Conservation (phyloP, 148 eudicot species). For the Cornus controversa region DNA sequence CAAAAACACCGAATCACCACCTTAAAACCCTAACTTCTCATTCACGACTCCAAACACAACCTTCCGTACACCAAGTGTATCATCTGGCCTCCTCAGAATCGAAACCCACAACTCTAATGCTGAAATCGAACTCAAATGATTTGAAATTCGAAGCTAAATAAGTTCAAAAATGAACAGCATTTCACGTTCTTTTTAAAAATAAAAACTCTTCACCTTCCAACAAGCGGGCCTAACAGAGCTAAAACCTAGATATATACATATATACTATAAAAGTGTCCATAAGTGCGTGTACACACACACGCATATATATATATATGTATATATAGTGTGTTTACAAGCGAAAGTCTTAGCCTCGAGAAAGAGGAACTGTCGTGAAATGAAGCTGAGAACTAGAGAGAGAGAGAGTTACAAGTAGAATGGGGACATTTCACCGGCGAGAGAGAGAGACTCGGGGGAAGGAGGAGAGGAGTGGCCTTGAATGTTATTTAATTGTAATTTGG, state of each 20-base stretch:
- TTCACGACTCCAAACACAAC: slow-evolving; percentile 17
- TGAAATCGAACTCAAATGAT: slow-evolving; percentile 22
- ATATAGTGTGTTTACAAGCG: background rate
- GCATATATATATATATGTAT: background rate
- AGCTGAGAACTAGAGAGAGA: background rate
- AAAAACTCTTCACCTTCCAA: background rate
- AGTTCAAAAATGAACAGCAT: background rate
- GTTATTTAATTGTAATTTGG: background rate
- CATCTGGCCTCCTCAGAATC: slow-evolving; percentile 10
- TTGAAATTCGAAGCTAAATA: slow-evolving; percentile 14
- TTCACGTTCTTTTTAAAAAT: background rate
- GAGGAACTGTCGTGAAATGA: background rate
- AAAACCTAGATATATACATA: background rate
- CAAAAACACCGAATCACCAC: slow-evolving; percentile 8
- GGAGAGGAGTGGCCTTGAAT: background rate
- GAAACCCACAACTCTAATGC: slow-evolving; percentile 25
- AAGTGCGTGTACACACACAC: background rate
- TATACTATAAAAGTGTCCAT: background rate
- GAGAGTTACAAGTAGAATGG: background rate
- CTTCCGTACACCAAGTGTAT: slow-evolving; percentile 8
- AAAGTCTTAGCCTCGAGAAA: slow-evolving; percentile 2
- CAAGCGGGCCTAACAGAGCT: background rate
- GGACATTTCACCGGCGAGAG: slow-evolving; percentile 4
- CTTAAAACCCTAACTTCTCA: slow-evolving; percentile 24
- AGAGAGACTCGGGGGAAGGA: slow-evolving; percentile 1